Evolutionary conservation across 179 eudicot species (phyloP), one percentile per base, ranked within the genome.

Genomic region (Amaranthus tricolor): DNA sequence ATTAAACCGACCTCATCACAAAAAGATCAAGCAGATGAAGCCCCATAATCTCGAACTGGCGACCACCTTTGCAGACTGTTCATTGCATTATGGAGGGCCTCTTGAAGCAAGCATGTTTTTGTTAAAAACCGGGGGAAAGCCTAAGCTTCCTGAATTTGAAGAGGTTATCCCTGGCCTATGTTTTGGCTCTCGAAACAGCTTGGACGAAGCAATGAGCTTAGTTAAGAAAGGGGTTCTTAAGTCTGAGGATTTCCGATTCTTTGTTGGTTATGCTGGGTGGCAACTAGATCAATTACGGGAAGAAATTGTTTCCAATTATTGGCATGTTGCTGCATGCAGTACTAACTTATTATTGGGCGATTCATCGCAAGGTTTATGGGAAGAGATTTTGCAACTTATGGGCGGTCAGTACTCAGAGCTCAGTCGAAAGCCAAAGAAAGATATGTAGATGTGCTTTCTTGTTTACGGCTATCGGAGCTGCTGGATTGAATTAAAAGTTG

Each of bases 181-280:
- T 79, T 96, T 88, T 74, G 99, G 99, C 19, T 82, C 88, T 67
- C 77, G 92, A 40, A 89, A 93, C 82, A 86, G 90, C 56, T 85
- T 96, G 88, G 92, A 91, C 58, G 94, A 86, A 74, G 98, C 97
- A 59, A 88, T 91, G 75, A 81, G 52, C 20, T 72, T 93, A 75
- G 91, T 93, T 57, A 87, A 93, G 80, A 91, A 88, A 50, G 99
- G 97, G 59, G 82, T 86, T 70, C 85, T 93, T 20, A 85, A 83
- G 84, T 88, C 98, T 40, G 91, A 85, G 49, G 97, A 96, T 80
- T 91, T 96, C 74, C 87, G 88, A 66, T 96, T 96, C 85, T 96
- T 91, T 83, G 86, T 89, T 58, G 99, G 99, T 51, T 96, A 93
- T 81, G 96, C 98, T 0, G 99, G 99, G 75, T 96, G 99, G 99